Conservation (phyloP, 441 rosid species). For the Melastoma candidum region DNA sequence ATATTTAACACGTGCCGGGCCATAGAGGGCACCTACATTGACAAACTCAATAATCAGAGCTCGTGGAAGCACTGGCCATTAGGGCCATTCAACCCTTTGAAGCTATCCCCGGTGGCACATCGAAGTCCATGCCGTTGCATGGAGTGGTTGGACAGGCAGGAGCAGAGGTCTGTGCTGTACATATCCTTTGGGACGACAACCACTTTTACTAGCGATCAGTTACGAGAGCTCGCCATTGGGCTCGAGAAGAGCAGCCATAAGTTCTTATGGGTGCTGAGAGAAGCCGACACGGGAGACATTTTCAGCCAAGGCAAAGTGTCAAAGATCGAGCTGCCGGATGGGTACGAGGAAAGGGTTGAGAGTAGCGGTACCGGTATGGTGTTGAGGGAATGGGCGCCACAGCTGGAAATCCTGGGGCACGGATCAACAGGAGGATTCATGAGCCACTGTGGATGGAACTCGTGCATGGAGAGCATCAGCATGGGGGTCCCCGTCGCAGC, state of each 20-base stretch:
- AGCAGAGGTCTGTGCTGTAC: conserved; percentile 29
- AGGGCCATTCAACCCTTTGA: conserved; percentile 27
- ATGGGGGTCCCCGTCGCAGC: conserved; percentile 52
- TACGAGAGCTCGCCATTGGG: conserved; percentile 34
- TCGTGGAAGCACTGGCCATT: conserved; percentile 30
- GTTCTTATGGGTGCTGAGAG: conserved; percentile 54
- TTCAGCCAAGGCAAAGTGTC: conserved; percentile 14
- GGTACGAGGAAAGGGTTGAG: conserved; percentile 28
- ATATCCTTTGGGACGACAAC: conserved; percentile 50
- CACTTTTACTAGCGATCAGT: conserved; percentile 26
- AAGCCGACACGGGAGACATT: conserved; percentile 43
- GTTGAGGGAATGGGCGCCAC: conserved; percentile 51
- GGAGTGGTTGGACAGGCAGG: conserved; percentile 48
- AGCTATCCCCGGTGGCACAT: background rate
- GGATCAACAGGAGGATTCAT: conserved; percentile 40
- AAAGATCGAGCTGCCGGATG: conserved; percentile 24
- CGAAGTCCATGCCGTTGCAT: background rate
- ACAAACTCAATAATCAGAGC: conserved; percentile 18
- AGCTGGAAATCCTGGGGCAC: conserved; percentile 44
- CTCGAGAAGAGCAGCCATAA: conserved; percentile 34
- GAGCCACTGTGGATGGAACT: conserved; percentile 64
- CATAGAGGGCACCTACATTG: conserved; percentile 26
- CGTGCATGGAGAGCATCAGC: conserved; percentile 51
- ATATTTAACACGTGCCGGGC: conserved; percentile 34
- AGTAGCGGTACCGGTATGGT: conserved; percentile 24